These are phyloP conservation scores for Closterium sp. DNA, from an alignment of 139 green algal species.

Conservation along the genomic window DNA sequence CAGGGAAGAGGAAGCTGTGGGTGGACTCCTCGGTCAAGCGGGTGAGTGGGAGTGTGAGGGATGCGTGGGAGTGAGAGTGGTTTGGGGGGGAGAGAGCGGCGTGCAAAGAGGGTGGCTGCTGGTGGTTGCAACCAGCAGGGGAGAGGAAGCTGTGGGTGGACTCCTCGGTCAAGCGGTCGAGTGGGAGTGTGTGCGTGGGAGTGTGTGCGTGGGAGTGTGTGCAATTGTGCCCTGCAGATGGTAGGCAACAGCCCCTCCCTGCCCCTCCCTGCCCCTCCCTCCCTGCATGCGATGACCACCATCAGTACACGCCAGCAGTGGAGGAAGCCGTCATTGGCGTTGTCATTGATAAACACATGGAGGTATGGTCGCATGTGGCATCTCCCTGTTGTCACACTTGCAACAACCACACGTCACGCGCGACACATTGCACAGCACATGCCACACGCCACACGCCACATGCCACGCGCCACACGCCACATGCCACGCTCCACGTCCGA, in stretches of 20 bases:
- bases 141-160: conserved; percentile 38
- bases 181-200: neutral
- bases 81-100: neutral
- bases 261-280: neutral
- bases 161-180: conserved; percentile 20
- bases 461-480: no score
- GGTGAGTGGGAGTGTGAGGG: neutral
- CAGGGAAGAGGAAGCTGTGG: conserved; percentile 41
- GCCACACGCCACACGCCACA: no score
- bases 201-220: neutral
- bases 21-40: conserved; percentile 25
- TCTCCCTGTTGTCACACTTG: neutral
- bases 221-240: no score
- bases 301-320: conserved; percentile 33
- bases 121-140: neutral
- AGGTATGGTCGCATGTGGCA: conserved; percentile 3
- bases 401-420: neutral
- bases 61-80: neutral
- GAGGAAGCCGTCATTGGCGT: conserved; percentile 30
- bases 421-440: no score
- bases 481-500: no score
- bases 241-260: no score
- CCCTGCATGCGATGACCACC: neutral
- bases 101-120: neutral
- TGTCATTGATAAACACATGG: conserved; percentile 20